Evolutionary conservation across 345 rosid genomes (phyloP), one percentile per base, ranked within the genome.

Genomic region (Citrus inodora): DNA sequence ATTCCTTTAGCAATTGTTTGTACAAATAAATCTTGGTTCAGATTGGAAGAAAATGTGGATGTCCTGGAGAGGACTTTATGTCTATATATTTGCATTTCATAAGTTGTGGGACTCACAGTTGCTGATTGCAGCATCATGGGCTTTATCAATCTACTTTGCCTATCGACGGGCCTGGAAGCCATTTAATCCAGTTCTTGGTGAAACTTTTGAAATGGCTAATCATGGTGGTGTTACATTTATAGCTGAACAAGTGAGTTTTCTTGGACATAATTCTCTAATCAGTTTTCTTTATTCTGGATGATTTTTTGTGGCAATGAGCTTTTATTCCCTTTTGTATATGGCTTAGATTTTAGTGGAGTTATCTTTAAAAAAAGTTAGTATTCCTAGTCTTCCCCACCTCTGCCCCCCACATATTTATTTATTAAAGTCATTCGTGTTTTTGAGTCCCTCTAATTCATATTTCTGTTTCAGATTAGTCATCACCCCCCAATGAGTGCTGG

Each of bases 181-280:
- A 5, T 96, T 96, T 81, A 96, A 96, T 87, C 99, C 99, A 76
- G 92, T 96, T 82, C 98, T 96, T 17, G 99, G 98, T 2, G 98
- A 96, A 87, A 96, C 99, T 75, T 96, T 88, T 80, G 99, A 96
- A 85, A 51, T 96, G 97, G 86, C 79, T 48, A 92, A 94, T 83
- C 89, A 90, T 82, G 91, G 87, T 51, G 92, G 94, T 59, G 78
- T 94, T 48, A 85, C 90, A 75, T 94, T 92, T 84, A 87, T 96
- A 33, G 68, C 95, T 48, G 98, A 96, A 83, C 99, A 96, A 97
- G 98, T 90, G 75, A 80, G 85, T 68, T 58, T 63, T 65, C 38
- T 27, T 59, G 28, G 21, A 48, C 56, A 22, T 55, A 33, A 61
- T 24, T 69, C 69, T 56, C 25, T 27, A 8, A 30, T 65, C 4